Evolutionary conservation across 1,139 yeast species (phyloP), one percentile per base, ranked within the genome.

Genomic region (Kodamaea alishanica): DNA sequence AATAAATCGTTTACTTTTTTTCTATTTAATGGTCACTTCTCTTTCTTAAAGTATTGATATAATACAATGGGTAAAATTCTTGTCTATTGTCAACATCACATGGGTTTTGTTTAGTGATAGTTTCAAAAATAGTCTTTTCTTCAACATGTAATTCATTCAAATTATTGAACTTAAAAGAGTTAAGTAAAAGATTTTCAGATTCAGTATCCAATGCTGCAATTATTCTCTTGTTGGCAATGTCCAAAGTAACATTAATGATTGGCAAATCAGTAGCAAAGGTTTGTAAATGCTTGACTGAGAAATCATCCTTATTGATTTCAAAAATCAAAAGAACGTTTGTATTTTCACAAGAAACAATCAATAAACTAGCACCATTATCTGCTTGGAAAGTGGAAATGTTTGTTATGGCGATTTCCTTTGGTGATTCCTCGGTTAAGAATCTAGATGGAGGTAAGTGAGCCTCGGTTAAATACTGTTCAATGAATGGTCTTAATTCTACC

Each of bases 21-120:
- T n/a, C n/a, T 20, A 9, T 5, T 32, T 45, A 69, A 45, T 84
- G 88, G 56, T 87, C 96, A 47, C 94, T 84, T 60, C 95, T 81
- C 64, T 88, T 88, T 55, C 95, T 81, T 50, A 88, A 70, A 32
- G 79, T 73, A 43, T 76, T 73, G 28, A 79, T 70, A 38, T 73
- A 72, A 58, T 83, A 84, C 50, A 87, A 70, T 10, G 92, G 86
- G 47, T 78, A 79, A 38, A 78, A 61, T 10, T 80, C 81, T 1
- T 58, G 40, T 58, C 73, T 48, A 44, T 63, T 52, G 2, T 61
- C 56, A 6, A 65, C 65, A 9, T 73, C 70, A 28, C 64, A 56
- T 10, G 64, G 55, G 34, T 60, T 63, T 4, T 56, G 50, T 2
- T 43, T 41, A 1, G 65, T 43, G 9, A 65, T 53, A 5, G 39